Conservation (phyloP, 805 yeast species). For the Yamadazyma scolyti region DNA sequence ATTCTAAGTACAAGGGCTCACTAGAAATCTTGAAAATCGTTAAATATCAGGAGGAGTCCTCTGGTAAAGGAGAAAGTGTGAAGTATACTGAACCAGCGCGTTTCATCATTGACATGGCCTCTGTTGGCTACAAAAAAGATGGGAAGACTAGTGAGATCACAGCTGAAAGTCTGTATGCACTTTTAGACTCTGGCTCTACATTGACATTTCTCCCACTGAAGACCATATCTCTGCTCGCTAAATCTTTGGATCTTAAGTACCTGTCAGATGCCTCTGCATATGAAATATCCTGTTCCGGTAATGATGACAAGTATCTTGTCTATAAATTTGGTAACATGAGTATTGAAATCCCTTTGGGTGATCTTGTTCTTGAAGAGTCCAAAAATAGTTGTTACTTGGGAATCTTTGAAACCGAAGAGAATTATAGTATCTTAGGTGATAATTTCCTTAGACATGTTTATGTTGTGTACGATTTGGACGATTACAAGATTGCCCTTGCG, state of each 20-base stretch:
- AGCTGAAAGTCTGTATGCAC: conserved; percentile 1
- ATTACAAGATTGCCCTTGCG: conserved; percentile 51
- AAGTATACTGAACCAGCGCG: neutral
- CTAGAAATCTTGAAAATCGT: conserved; percentile 1
- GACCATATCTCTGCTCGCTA: too few species aligned
- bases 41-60: conserved; percentile 16
- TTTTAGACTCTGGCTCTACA: conserved; percentile 17
- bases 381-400: too few species aligned
- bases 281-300: too few species aligned
- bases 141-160: neutral
- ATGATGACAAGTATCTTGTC: too few species aligned
- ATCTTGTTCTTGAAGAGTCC: too few species aligned
- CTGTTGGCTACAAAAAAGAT: too few species aligned
- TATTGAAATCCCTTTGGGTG: too few species aligned
- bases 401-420: neutral
- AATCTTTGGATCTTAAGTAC: too few species aligned
- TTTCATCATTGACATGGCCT: neutral
- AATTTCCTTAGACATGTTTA: conserved; percentile 60
- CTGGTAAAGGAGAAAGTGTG: neutral
- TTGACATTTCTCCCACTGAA: conserved; percentile 14
- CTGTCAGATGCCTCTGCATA: too few species aligned
- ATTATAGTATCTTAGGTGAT: conserved; percentile 51
- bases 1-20: conserved; percentile 30
- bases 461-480: conserved; percentile 60
- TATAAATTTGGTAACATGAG: too few species aligned